phyloP scores from a whole-genome alignment of 371 early-diverging fungal species.

The Entomophthora muscae region DNA sequence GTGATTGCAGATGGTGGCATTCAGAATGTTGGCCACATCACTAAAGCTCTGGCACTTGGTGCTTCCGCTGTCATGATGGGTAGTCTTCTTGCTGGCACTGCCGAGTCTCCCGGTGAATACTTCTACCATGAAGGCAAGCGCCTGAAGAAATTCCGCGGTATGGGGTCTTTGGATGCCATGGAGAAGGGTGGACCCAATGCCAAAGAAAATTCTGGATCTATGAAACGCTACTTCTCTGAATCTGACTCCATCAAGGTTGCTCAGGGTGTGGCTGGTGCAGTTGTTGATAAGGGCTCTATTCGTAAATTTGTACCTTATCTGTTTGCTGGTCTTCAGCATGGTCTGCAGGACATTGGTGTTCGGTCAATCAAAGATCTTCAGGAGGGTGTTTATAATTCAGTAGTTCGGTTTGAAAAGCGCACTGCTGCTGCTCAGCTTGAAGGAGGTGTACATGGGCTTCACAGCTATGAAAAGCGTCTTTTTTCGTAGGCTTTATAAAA shows the following conservation, averaged over 20 bases:
- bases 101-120: constrained; percentile 92
- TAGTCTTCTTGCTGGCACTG: constrained; percentile 82
- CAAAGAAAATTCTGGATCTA: constrained; percentile 53
- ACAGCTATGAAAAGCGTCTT: constrained; percentile 24
- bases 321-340: constrained; percentile 86
- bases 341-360: constrained; percentile 90
- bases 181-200: constrained; percentile 22
- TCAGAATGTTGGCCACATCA: constrained; percentile 87
- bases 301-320: constrained; percentile 82
- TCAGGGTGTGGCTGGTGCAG: constrained; percentile 92
- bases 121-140: constrained; percentile 94
- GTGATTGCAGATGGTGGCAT: constrained; percentile 95
- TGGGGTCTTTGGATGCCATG: constrained; percentile 95
- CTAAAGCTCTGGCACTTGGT: constrained; percentile 87
- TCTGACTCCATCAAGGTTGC: constrained; percentile 92
- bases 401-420: constrained; percentile 82
- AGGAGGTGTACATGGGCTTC: constrained; percentile 89
- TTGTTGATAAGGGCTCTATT: constrained; percentile 89
- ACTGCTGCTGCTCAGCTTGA: constrained; percentile 89
- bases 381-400: constrained; percentile 40
- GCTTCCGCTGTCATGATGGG: constrained; percentile 97
- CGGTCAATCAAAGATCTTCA: constrained; percentile 38
- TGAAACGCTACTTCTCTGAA: constrained; percentile 91
- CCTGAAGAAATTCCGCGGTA: constrained; percentile 92
- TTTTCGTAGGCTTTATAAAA: no score